Evolutionary conservation across 805 yeast genomes (phyloP).

Genomic region (Lachancea nothofagi): DNA sequence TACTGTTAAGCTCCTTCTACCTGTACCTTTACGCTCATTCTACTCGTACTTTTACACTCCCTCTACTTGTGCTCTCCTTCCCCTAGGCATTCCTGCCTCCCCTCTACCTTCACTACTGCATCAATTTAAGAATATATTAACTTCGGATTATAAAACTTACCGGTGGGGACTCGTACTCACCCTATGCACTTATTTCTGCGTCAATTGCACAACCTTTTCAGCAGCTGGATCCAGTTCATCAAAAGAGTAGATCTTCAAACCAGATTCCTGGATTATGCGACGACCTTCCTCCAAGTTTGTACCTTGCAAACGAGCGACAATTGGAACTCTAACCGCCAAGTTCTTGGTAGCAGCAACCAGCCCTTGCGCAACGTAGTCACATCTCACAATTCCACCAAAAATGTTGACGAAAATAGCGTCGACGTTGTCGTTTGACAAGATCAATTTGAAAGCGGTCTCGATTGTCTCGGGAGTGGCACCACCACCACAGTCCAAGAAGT

Average conservation of each 20-base stretch:
- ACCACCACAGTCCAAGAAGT: constrained; percentile 99
- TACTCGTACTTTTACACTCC: no score
- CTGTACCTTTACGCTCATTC: no score
- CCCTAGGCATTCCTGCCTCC: neutral
- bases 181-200: constrained; percentile 24
- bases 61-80: neutral
- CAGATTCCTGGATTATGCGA: constrained; percentile 78
- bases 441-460: constrained; percentile 92
- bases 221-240: constrained; percentile 97
- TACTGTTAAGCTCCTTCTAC: no score
- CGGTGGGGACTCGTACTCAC: neutral
- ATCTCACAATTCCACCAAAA: constrained; percentile 99
- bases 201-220: constrained; percentile 80
- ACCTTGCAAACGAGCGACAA: constrained; percentile 98
- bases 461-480: constrained; percentile 99
- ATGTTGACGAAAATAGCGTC: constrained; percentile 96
- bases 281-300: constrained; percentile 90
- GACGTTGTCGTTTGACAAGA: constrained; percentile 82
- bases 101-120: neutral
- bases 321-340: constrained; percentile 86
- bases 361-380: constrained; percentile 98
- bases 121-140: neutral
- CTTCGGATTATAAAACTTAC: neutral
- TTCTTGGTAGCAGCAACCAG: constrained; percentile 90
- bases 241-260: constrained; percentile 85